Base-by-base conservation (phyloP, 2,329 filamentous ascomycete genomes). In the Penicillium brasilianum region DNA sequence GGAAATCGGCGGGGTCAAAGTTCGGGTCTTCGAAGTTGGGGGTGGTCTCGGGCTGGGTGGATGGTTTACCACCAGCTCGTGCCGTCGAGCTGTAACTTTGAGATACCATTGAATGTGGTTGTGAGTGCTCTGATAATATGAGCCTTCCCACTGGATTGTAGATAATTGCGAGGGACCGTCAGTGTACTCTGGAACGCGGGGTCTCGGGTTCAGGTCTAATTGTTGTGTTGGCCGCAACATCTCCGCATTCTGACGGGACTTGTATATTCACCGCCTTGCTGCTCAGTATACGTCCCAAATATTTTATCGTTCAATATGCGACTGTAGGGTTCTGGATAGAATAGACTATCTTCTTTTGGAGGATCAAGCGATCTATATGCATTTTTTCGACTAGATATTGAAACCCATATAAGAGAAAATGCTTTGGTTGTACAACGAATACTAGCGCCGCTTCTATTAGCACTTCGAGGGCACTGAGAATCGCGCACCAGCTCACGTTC, bases 1-100 rank as follows among this genome's bases (percentile, higher is more conserved):
- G 87, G 76, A 93, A 97, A 51, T 90, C 87, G 65, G 90, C 90
- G 4, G 93, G 85, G 75, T 97, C 92, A 77, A 98, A 98, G 48
- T 85, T 82, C 5, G 89, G 83, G 53, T 87, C 83, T 39, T 94
- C 83, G 76, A 97, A 97, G 58, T 90, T 91, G 84, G 75, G 93
- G 87, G 57, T 53, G 41, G 58, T 59, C 57, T 39, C 67, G 60
- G 60, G 55, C 55, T 49, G 60, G 87, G 70, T 72, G 77, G 63
- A 65, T 66, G 63, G 56, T 65, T 66, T 66, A 46, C 49, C 28
- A 14, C 53, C 59, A 28, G 65, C 63, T 61, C 64, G 63, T 8
- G 56, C 57, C 30, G 66, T 65, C 16, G 72, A 68, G 58, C 57
- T 72, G 32, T 68, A 66, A 18, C 65, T 69, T 58, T 74, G 65